phyloP scores from a whole-genome alignment of 441 rosid genomes.

The Eutrema salsugineum region DNA sequence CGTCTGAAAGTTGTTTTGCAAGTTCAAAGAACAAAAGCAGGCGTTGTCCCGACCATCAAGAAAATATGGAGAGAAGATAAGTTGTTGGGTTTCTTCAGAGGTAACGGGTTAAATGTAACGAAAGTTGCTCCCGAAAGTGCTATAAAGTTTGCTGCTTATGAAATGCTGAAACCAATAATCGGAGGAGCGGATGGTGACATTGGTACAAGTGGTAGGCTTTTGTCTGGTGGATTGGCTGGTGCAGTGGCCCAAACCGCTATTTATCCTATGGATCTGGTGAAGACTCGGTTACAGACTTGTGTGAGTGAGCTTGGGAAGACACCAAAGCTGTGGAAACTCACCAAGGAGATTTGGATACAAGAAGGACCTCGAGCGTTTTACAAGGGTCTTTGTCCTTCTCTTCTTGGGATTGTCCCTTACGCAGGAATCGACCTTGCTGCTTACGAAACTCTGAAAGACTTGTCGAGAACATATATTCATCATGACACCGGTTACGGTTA shows the following conservation, averaged over 20 bases:
- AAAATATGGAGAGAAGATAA: constrained; percentile 76
- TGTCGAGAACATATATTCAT: constrained; percentile 66
- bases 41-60: constrained; percentile 58
- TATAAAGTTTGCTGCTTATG: constrained; percentile 80
- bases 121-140: constrained; percentile 99
- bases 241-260: constrained; percentile 89
- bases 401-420: constrained; percentile 86
- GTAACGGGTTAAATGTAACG: constrained; percentile 84
- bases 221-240: constrained; percentile 93
- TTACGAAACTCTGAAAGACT: constrained; percentile 84
- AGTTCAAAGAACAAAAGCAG: constrained; percentile 64
- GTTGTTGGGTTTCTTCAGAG: constrained; percentile 77
- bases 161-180: constrained; percentile 61
- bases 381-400: constrained; percentile 84
- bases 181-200: constrained; percentile 56
- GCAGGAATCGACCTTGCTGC: constrained; percentile 95
- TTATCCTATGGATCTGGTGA: constrained; percentile 91
- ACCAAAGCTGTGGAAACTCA: constrained; percentile 59
- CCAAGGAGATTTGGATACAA: constrained; percentile 75
- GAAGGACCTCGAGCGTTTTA: constrained; percentile 94
- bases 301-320: constrained; percentile 61
- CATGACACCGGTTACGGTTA: constrained; percentile 52
- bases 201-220: constrained; percentile 71
- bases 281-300: constrained; percentile 83
- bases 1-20: constrained; percentile 85